Percentiles rank a stretch among this genome's conserved stretches.
These are phyloP conservation scores for Schizothecium vesticola DNA, from an alignment of 495 filamentous ascomycete species.

Conservation along the genomic window DNA sequence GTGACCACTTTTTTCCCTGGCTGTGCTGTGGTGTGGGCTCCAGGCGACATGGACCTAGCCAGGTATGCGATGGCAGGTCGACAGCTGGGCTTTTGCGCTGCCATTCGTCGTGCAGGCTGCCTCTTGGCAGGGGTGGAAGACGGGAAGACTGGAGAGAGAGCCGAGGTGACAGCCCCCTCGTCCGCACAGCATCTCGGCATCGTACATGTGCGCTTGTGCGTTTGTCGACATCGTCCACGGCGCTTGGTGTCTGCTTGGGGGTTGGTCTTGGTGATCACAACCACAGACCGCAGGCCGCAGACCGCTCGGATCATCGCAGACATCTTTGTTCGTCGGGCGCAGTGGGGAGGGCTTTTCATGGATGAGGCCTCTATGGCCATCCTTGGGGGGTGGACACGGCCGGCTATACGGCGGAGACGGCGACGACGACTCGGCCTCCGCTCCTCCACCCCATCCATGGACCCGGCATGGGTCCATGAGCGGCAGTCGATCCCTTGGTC, in stretches of 20 bases:
- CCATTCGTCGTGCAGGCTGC: conserved; percentile 8
- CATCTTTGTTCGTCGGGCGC: too few species aligned
- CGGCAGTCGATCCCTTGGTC: conserved; percentile 1
- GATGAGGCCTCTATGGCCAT: neutral
- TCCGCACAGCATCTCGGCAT: neutral
- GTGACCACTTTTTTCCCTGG: neutral
- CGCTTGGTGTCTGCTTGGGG: neutral
- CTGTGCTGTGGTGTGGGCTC: neutral
- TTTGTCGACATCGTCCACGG: neutral
- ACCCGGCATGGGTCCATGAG: neutral
- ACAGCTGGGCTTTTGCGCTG: neutral
- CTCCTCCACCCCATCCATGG: neutral
- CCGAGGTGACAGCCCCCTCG: neutral
- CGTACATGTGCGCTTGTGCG: neutral
- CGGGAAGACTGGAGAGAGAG: neutral
- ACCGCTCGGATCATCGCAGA: too few species aligned
- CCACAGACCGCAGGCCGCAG: too few species aligned
- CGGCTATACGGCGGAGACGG: neutral
- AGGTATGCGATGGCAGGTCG: conserved; percentile 7
- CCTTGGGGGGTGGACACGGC: neutral
- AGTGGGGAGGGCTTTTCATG: neutral
- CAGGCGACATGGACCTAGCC: neutral
- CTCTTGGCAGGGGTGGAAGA: conserved; percentile 10
- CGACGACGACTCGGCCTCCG: neutral
- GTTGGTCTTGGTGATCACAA: too few species aligned